These are phyloP conservation scores for Populus euphratica DNA, from an alignment of 345 rosid species.

Conservation along the genomic window DNA sequence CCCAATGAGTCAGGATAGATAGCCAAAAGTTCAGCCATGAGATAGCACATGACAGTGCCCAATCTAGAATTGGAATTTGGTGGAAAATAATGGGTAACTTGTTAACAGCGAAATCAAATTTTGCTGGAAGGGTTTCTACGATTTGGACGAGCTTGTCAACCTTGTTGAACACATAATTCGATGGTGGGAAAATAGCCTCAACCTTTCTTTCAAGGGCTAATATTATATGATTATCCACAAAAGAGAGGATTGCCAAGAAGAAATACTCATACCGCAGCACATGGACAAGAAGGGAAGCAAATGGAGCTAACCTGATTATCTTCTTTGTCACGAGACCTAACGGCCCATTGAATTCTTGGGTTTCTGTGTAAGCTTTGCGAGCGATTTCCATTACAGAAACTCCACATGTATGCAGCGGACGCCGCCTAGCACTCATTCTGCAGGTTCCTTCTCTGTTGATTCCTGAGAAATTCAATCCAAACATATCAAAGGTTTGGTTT, in stretches of 20 bases:
- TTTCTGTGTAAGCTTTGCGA: conserved; percentile 34
- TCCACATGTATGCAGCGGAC: conserved; percentile 59
- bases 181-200: conserved; percentile 53
- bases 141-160: conserved; percentile 32
- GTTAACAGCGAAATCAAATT: conserved; percentile 32
- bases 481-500: not conserved
- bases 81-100: conserved; percentile 28
- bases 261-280: conserved; percentile 24
- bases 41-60: conserved; percentile 26
- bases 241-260: conserved; percentile 33
- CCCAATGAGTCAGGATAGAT: conserved; percentile 26
- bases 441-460: conserved; percentile 2
- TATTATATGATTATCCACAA: conserved; percentile 45
- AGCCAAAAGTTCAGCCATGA: conserved; percentile 41
- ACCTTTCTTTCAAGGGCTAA: conserved; percentile 35
- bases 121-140: conserved; percentile 49
- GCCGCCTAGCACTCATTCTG: conserved; percentile 33
- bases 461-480: conserved; percentile 14
- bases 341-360: conserved; percentile 33
- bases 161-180: conserved; percentile 37
- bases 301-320: conserved; percentile 15
- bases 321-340: conserved; percentile 25
- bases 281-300: conserved; percentile 22
- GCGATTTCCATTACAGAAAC: conserved; percentile 34
- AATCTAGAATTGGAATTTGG: conserved; percentile 33